Evolutionary conservation across 2,329 filamentous ascomycete species (phyloP), one percentile per base, ranked within the genome.

Genomic region (Colletotrichum neosansevieriae): DNA sequence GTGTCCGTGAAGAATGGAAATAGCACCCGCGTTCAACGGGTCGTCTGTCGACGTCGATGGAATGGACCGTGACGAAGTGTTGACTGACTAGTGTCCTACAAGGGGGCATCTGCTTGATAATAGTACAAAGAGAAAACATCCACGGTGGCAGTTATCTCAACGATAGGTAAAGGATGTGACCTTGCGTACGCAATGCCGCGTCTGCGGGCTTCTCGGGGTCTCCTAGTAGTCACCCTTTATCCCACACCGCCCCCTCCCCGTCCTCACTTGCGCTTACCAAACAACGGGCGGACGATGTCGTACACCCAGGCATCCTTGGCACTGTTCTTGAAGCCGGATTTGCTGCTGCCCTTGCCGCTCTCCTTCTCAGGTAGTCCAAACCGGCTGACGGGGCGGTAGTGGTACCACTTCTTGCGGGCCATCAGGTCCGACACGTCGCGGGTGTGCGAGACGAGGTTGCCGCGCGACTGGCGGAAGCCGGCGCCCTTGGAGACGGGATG

Each of bases 231-330:
- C 15, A 24, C 4, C 24, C 4, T 24, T 24, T 24, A 5, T 24
- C 24, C 24, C 24, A 24, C 5, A 24, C 4, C 24, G 24, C 13
- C 44, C 15, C 13, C 21, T n/a, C n/a, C n/a, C 17, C 17, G 4
- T 24, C 11, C 17, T 54, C 34, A 38, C 62, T 36, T 40, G 21
- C 68, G 47, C 63, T 72, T 74, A 1, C 72, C 74, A 47, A 81
- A 67, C 63, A 74, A 75, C 11, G 75, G 73, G 69, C 74, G 77
- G 54, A 82, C 71, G 1, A 73, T 75, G 50, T 81, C 79, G 81
- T 81, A 83, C 7, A 83, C 77, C 81, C 81, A 83, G 36, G 72
- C 72, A 63, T 80, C 77, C 0, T 79, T 76, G 60, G 75, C 51
- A n/a, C n/a, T 19, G 34, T 54, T 54, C 71, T 57, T 73, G 53